phyloP scores from a whole-genome alignment of 2,329 filamentous ascomycete species.

The Alternaria brassicicola region DNA sequence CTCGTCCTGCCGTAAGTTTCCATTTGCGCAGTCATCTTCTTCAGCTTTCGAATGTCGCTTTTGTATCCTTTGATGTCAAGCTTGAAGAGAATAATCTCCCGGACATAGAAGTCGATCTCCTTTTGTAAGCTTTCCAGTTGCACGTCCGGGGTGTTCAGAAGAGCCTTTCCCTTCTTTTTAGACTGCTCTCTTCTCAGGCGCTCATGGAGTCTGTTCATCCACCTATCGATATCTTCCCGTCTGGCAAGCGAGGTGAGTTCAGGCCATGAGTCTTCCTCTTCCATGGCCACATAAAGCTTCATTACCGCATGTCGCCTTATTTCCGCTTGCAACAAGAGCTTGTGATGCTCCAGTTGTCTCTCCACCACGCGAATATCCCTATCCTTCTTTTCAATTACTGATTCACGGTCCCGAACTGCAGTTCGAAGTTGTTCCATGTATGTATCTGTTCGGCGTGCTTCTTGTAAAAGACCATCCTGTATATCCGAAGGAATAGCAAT shows the following conservation, averaged over 20 bases:
- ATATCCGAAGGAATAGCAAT: constrained; percentile 36
- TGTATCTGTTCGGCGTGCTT: constrained; percentile 33
- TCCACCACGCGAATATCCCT: constrained; percentile 36
- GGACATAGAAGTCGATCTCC: constrained; percentile 52
- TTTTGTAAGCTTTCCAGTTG: constrained; percentile 42
- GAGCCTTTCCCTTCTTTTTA: not conserved
- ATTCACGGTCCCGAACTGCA: constrained; percentile 40
- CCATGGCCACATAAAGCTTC: constrained; percentile 24
- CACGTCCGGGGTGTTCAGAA: constrained; percentile 18
- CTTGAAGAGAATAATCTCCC: constrained; percentile 58
- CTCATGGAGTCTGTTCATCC: constrained; percentile 42
- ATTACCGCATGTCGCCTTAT: constrained; percentile 47
- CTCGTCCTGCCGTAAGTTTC: constrained; percentile 28
- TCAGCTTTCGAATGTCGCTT: constrained; percentile 47
- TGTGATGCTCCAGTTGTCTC: constrained; percentile 50
- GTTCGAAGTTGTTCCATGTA: constrained; percentile 40
- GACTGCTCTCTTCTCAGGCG: constrained; percentile 39
- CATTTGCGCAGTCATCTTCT: constrained; percentile 33
- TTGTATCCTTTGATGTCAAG: constrained; percentile 57
- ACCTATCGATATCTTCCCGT: constrained; percentile 45
- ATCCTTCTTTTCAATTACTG: constrained; percentile 41
- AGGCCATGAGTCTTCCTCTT: constrained; percentile 33
- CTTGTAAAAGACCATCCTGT: constrained; percentile 35
- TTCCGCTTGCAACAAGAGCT: constrained; percentile 50
- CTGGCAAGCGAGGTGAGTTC: constrained; percentile 37